phyloP scores from a whole-genome alignment of 148 eudicot genomes.

The Arbutus unedo region DNA sequence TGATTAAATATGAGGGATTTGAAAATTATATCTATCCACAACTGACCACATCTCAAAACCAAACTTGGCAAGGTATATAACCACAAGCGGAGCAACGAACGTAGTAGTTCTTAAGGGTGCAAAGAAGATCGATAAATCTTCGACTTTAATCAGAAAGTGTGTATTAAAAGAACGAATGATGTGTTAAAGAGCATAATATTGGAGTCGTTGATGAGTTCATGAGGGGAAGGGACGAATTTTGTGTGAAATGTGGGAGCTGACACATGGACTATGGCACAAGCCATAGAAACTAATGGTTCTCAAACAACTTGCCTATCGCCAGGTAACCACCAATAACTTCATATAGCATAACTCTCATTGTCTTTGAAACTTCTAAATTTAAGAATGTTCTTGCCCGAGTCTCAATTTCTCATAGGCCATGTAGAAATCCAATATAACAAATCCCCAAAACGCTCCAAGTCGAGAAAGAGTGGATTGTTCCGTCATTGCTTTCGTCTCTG shows the following conservation, averaged over 20 bases:
- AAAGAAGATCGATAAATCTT: background rate
- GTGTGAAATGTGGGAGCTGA: background rate
- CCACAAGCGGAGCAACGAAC: background rate
- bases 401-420: background rate
- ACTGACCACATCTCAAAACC: background rate
- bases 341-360: background rate
- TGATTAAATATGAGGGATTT: too few species aligned
- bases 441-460: too few species aligned
- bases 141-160: background rate
- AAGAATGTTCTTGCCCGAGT: background rate
- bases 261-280: background rate
- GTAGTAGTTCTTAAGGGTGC: background rate
- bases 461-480: too few species aligned
- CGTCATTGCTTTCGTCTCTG: too few species aligned
- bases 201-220: background rate
- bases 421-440: background rate
- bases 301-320: background rate
- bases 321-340: background rate
- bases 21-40: background rate
- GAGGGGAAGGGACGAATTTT: background rate
- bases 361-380: background rate
- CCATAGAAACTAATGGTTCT: background rate
- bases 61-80: background rate
- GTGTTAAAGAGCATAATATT: background rate
- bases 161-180: background rate